These are phyloP conservation scores for Euphorbia celastroides DNA, from an alignment of 441 rosid species.

Conservation along the genomic window DNA sequence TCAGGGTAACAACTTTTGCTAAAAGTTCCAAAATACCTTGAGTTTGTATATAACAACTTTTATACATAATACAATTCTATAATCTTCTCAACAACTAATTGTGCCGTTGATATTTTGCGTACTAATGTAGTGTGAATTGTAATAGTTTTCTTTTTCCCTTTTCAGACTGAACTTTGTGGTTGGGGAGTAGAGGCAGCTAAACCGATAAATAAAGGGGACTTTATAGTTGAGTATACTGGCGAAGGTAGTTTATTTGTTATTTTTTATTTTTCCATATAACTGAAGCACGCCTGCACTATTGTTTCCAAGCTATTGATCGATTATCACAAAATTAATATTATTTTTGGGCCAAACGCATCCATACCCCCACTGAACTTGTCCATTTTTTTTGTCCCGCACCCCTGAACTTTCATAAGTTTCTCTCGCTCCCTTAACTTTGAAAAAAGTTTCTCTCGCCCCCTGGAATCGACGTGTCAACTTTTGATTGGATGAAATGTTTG, in stretches of 20 bases:
- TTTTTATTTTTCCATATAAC: neutral
- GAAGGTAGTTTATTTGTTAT: conserved; percentile 59
- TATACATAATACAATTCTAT: neutral
- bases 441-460: too few species aligned
- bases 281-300: conserved; percentile 1
- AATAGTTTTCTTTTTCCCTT: conserved; percentile 19
- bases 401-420: too few species aligned
- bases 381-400: too few species aligned
- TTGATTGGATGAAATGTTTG: too few species aligned
- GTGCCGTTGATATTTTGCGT: neutral
- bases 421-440: too few species aligned
- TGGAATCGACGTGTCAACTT: too few species aligned
- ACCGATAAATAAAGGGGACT: conserved; percentile 66
- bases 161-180: conserved; percentile 84
- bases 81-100: conserved; percentile 3
- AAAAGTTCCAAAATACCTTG: neutral
- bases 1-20: conserved; percentile 46
- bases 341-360: too few species aligned
- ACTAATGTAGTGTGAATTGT: conserved; percentile 2
- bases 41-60: neutral
- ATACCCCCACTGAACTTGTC: too few species aligned
- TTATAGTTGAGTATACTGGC: conserved; percentile 85
- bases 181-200: conserved; percentile 98
- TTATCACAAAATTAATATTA: conserved; percentile 18
- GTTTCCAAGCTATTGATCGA: neutral